Base-by-base conservation (phyloP, 2,329 filamentous ascomycete genomes). In the Penicillium griseofulvum region DNA sequence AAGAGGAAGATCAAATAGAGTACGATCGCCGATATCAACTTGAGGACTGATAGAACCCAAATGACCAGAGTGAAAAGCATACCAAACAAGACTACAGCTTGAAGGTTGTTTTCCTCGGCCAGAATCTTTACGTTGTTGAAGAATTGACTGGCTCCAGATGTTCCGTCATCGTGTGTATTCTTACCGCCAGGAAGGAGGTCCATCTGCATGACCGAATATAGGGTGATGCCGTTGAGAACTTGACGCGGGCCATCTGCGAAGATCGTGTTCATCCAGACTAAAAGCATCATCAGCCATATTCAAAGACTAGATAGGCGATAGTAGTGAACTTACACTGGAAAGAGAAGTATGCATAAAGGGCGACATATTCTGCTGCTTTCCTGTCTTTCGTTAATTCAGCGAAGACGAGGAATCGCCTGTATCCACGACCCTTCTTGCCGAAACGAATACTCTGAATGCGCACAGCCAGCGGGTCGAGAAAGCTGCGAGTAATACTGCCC, bases 11-110 rank as follows among this genome's bases (percentile, higher is more conserved):
- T 84, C 36, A 96, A 74, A 74, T 96, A 97, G 57, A 96, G 86
- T 1, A 95, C 66, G 22, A 86, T 78, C 0, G 90, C 91, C 10
- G 89, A 69, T n/a, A 93, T 76, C 48, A 97, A 80, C 54, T 78
- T 81, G 51, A 97, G 70, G 6, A 89, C 83, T 0, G 89, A 88
- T 64, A 97, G 86, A 14, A 91, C 81, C 93, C 93, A 97, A 64
- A 97, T 85, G 52, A 97, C 71, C 22, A 96, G 73, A 4, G 93
- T 97, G 75, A 96, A 97, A 60, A 91, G 77, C 94, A 97, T 97
- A 73, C 90, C 87, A 37, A 87, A 89, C 49, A 97, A 80, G 63
- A 97, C 89, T 57, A 94, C 76, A 1, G 89, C 90, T 72, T 96
- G 90, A 61, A 87, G 85, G 58, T 85, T 86, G 71, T 95, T 87